Percentiles rank a stretch among this genome's conserved stretches.
These are phyloP conservation scores for Persicaria tinctoria DNA, from an alignment of 148 eudicot genomes.

Conservation along the genomic window DNA sequence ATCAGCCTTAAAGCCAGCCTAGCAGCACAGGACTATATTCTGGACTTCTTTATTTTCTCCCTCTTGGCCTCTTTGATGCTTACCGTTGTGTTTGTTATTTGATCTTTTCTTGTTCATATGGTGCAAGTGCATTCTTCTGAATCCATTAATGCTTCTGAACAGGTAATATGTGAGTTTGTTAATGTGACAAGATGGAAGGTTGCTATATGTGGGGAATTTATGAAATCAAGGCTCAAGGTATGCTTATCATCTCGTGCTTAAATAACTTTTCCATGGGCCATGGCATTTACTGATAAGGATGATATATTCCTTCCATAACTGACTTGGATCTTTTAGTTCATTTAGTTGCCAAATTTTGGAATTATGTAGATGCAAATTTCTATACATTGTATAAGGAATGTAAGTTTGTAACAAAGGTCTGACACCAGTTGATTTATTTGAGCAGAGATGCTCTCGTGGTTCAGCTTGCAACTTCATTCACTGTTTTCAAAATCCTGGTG, in stretches of 20 bases:
- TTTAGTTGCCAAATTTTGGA: not conserved
- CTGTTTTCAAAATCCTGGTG: slow-evolving; percentile 91
- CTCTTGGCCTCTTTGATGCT: not conserved
- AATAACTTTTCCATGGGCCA: not conserved
- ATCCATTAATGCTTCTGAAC: slow-evolving; percentile 11
- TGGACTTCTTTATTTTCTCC: not conserved
- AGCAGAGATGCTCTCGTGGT: slow-evolving; percentile 84
- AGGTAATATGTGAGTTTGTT: slow-evolving; percentile 81
- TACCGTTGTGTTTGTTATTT: not conserved
- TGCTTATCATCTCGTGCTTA: not conserved
- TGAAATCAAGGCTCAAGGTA: slow-evolving; percentile 89
- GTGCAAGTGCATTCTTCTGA: slow-evolving; percentile 7
- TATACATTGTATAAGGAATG: not conserved
- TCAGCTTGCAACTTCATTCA: slow-evolving; percentile 87
- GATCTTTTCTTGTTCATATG: not conserved
- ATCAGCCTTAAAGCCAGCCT: not conserved
- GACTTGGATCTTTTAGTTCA: not conserved
- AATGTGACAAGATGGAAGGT: slow-evolving; percentile 77
- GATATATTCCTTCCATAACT: not conserved
- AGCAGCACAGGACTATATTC: not conserved
- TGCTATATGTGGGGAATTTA: slow-evolving; percentile 93
- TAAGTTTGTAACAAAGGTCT: not conserved
- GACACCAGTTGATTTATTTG: not conserved
- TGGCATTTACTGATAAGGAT: not conserved
- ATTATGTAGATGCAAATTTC: not conserved